Evolutionary conservation across 2,329 filamentous ascomycete genomes (phyloP).

Genomic region (Pseudocercospora pini-densiflorae): DNA sequence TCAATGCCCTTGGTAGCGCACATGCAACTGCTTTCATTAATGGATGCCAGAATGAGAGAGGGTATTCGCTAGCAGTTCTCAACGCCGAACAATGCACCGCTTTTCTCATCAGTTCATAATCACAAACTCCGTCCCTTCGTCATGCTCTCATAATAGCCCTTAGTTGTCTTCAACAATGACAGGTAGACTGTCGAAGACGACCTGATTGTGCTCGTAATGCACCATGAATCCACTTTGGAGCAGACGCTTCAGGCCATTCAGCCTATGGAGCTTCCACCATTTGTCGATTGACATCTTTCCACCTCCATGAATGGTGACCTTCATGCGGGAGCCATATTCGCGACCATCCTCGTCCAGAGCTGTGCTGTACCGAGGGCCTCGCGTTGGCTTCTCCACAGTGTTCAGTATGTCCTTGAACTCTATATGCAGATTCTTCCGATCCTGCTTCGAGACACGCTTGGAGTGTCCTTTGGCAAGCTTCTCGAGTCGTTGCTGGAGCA

Average conservation of each 20-base stretch:
- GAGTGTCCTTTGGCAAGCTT: constrained; percentile 64
- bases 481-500: constrained; percentile 63
- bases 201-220: constrained; percentile 66
- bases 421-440: constrained; percentile 68
- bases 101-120: background rate
- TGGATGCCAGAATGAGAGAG: background rate
- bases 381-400: constrained; percentile 68
- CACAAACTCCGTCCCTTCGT: background rate
- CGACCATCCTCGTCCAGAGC: constrained; percentile 65
- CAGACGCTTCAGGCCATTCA: constrained; percentile 64
- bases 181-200: constrained; percentile 64
- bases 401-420: constrained; percentile 69
- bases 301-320: constrained; percentile 62
- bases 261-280: constrained; percentile 73
- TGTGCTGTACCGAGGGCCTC: constrained; percentile 69
- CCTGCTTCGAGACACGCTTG: constrained; percentile 67
- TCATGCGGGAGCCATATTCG: constrained; percentile 66
- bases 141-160: background rate
- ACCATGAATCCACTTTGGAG: constrained; percentile 65
- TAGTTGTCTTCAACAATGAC: constrained; percentile 39
- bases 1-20: background rate
- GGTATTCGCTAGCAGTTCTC: constrained; percentile 2
- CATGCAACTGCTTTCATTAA: background rate
- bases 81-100: background rate
- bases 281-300: constrained; percentile 66